Evolutionary conservation across 108 stramenopile species (phyloP).

Genomic region (Craspedostauros australis): DNA sequence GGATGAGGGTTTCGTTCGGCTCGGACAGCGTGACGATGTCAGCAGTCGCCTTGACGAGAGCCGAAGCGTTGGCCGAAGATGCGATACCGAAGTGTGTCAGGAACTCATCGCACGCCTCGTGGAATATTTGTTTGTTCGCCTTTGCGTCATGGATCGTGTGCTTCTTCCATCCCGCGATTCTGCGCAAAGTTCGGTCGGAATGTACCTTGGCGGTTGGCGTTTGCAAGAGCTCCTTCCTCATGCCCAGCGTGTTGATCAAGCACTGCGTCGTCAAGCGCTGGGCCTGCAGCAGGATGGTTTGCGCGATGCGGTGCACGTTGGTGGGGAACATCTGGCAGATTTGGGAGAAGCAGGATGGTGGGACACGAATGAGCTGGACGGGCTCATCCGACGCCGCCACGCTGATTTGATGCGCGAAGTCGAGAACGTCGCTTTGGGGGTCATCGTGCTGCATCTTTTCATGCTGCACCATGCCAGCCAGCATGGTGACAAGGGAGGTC

Average conservation of each 20-base stretch:
- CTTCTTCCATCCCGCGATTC: too few species aligned
- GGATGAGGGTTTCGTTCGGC: slow-evolving; percentile 1
- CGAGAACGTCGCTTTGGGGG: background rate
- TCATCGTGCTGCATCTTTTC: background rate
- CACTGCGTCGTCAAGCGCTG: slow-evolving; percentile 48
- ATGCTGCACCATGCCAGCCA: slow-evolving; percentile 29
- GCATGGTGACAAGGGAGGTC: slow-evolving; percentile 32
- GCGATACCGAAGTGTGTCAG: too few species aligned
- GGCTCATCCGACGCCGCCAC: slow-evolving; percentile 18
- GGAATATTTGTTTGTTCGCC: too few species aligned
- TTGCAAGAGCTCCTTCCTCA: slow-evolving; percentile 24
- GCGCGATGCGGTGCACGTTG: slow-evolving; percentile 31
- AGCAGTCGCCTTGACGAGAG: too few species aligned
- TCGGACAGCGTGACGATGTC: too few species aligned
- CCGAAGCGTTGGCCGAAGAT: too few species aligned
- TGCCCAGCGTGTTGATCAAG: slow-evolving; percentile 33
- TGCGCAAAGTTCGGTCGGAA: too few species aligned
- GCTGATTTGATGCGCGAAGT: slow-evolving; percentile 10
- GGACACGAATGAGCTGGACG: slow-evolving; percentile 33
- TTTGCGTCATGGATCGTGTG: too few species aligned
- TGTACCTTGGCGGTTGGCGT: too few species aligned
- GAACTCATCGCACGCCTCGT: too few species aligned
- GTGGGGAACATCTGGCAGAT: slow-evolving; percentile 30
- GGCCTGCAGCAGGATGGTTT: slow-evolving; percentile 34
- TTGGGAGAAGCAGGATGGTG: slow-evolving; percentile 21